These are phyloP conservation scores for Linum trigynum DNA, from an alignment of 345 rosid species.

Conservation along the genomic window DNA sequence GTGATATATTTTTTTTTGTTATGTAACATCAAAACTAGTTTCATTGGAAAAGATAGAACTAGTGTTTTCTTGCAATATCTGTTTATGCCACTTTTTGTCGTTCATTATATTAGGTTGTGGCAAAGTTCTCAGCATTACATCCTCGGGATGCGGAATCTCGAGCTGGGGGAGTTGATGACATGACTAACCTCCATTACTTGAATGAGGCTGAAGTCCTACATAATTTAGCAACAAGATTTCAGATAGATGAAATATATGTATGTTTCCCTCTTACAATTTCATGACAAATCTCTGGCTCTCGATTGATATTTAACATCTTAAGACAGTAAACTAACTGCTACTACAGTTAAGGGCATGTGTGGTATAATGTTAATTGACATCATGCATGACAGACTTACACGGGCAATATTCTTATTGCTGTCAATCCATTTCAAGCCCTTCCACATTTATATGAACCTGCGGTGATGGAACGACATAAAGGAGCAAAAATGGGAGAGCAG, in stretches of 20 bases:
- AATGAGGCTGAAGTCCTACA: slow-evolving; percentile 85
- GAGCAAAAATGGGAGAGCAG: slow-evolving; percentile 38
- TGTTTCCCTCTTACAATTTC: slow-evolving; percentile 21
- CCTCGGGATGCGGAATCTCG: slow-evolving; percentile 61
- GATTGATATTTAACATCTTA: slow-evolving; percentile 14
- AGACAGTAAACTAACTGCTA: slow-evolving; percentile 15
- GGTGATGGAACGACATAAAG: slow-evolving; percentile 64
- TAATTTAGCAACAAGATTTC: slow-evolving; percentile 56
- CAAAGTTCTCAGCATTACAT: slow-evolving; percentile 41
- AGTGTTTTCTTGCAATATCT: neutral
- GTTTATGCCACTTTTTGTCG: neutral
- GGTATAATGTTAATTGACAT: slow-evolving; percentile 35
- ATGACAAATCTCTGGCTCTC: neutral
- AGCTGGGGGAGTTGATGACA: slow-evolving; percentile 76
- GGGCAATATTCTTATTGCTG: slow-evolving; percentile 83
- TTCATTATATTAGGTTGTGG: slow-evolving; percentile 34
- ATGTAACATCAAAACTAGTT: neutral
- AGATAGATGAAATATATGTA: slow-evolving; percentile 63
- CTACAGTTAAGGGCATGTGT: slow-evolving; percentile 21
- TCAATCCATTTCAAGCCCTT: slow-evolving; percentile 85
- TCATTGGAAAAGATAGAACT: neutral
- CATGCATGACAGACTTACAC: slow-evolving; percentile 59
- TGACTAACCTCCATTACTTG: slow-evolving; percentile 70
- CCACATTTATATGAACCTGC: slow-evolving; percentile 38
- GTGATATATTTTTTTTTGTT: neutral